phyloP scores from a whole-genome alignment of 2,329 filamentous ascomycete species.

The Scopulariopsis brevicaulis region DNA sequence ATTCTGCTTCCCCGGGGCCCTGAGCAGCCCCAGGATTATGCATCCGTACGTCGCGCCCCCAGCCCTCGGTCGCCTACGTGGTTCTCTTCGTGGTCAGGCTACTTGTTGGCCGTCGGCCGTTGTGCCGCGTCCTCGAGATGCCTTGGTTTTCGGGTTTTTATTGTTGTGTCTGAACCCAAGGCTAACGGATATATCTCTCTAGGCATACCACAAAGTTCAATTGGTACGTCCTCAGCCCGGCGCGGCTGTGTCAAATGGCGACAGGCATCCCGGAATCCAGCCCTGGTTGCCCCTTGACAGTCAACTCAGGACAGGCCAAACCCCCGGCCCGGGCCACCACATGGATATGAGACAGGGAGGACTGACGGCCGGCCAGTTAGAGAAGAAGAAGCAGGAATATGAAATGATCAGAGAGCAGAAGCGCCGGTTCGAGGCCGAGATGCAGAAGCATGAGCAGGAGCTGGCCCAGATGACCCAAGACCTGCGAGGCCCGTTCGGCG shows the following conservation, averaged over 20 bases:
- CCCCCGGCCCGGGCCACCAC: constrained; percentile 1
- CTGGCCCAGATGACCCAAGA: constrained; percentile 78
- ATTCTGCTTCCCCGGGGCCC: constrained; percentile 42
- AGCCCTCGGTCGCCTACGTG: neutral
- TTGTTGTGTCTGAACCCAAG: neutral
- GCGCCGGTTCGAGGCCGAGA: constrained; percentile 80
- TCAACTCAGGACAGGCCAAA: neutral
- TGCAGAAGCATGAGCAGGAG: constrained; percentile 80
- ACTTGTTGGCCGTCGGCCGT: neutral
- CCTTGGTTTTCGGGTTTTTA: neutral
- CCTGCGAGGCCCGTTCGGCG: constrained; percentile 48
- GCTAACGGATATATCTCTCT: constrained; percentile 1
- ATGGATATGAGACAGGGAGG: constrained; percentile 5
- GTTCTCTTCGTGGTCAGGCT: neutral
- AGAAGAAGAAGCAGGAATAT: constrained; percentile 89
- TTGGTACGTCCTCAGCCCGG: constrained; percentile 45
- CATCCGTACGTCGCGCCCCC: constrained; percentile 20
- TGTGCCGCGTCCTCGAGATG: neutral
- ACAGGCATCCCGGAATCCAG: constrained; percentile 2
- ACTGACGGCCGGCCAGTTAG: constrained; percentile 47
- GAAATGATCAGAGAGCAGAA: constrained; percentile 84
- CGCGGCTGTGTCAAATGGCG: neutral
- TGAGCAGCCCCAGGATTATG: constrained; percentile 37
- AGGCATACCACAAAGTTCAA: constrained; percentile 64
- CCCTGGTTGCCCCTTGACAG: constrained; percentile 2